These are phyloP conservation scores for Myxozyma vanderwaltii DNA, from an alignment of 805 yeast species.

Conservation along the genomic window DNA sequence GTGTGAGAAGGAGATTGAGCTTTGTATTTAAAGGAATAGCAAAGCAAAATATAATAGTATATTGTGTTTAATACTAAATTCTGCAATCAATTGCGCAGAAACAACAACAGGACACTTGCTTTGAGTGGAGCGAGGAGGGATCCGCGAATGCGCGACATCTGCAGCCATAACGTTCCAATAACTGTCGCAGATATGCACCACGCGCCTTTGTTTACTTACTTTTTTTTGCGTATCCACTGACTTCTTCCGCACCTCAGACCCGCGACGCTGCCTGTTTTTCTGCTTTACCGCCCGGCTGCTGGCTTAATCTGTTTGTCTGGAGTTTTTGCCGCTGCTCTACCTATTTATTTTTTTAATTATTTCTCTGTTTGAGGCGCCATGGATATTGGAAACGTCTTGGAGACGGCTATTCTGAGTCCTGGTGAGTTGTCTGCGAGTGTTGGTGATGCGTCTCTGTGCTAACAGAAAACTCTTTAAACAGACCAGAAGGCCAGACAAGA, in stretches of 20 bases:
- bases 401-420: constrained; percentile 73
- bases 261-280: background rate
- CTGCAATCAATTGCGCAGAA: background rate
- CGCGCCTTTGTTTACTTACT: constrained; percentile 20
- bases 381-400: constrained; percentile 73
- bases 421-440: constrained; percentile 37
- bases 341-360: background rate
- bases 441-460: background rate
- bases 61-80: background rate
- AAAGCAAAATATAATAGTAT: too few relatives aligned
- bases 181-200: background rate
- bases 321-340: background rate
- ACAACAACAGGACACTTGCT: background rate
- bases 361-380: constrained; percentile 37
- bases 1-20: too few relatives aligned
- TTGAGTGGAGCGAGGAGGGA: background rate
- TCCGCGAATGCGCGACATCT: too few relatives aligned
- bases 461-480: background rate
- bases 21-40: too few relatives aligned
- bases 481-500: constrained; percentile 67
- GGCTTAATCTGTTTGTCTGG: too few relatives aligned
- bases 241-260: background rate
- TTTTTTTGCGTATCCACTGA: constrained; percentile 1
- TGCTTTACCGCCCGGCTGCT: background rate
- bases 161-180: too few relatives aligned